Evolutionary conservation across 2,329 filamentous ascomycete genomes (phyloP).

Genomic region (Curvularia lunata): DNA sequence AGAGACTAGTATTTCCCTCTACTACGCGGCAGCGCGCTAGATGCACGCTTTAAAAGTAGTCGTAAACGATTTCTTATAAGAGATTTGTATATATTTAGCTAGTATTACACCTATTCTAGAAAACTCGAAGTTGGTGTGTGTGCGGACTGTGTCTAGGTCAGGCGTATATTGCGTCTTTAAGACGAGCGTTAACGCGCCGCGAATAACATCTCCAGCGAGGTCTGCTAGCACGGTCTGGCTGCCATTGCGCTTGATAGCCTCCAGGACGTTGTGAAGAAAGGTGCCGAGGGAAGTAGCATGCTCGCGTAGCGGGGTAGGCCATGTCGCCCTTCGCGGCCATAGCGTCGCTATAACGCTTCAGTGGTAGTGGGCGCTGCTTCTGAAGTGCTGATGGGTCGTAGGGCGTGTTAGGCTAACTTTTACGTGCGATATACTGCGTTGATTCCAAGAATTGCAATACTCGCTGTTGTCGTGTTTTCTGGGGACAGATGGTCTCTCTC

Average conservation of each 20-base stretch:
- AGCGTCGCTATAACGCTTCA: constrained; percentile 2
- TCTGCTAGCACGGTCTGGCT: no score
- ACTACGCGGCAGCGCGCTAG: no score
- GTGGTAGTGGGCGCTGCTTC: constrained; percentile 9
- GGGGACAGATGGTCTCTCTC: no score
- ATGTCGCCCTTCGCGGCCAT: constrained; percentile 2
- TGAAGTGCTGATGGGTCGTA: constrained; percentile 7
- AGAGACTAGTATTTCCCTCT: no score
- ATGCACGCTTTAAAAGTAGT: no score
- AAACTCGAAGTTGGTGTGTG: no score
- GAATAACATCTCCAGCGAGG: no score
- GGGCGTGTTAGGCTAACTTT: constrained; percentile 7
- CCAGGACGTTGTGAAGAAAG: constrained; percentile 1
- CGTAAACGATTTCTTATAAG: no score
- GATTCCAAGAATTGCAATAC: constrained; percentile 25
- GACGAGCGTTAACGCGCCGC: no score
- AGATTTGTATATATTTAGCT: no score
- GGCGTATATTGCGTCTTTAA: no score
- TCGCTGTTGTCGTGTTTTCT: constrained; percentile 26
- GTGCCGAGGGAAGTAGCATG: constrained; percentile 22
- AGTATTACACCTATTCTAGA: no score
- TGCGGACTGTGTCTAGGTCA: not conserved
- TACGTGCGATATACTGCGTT: constrained; percentile 10
- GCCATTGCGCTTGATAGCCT: not conserved
- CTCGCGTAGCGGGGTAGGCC: constrained; percentile 13